Percentiles rank a stretch among this genome's conserved stretches.
Conservation (phyloP, 2,329 filamentous ascomycete species). For the Ophiostoma populinum region DNA sequence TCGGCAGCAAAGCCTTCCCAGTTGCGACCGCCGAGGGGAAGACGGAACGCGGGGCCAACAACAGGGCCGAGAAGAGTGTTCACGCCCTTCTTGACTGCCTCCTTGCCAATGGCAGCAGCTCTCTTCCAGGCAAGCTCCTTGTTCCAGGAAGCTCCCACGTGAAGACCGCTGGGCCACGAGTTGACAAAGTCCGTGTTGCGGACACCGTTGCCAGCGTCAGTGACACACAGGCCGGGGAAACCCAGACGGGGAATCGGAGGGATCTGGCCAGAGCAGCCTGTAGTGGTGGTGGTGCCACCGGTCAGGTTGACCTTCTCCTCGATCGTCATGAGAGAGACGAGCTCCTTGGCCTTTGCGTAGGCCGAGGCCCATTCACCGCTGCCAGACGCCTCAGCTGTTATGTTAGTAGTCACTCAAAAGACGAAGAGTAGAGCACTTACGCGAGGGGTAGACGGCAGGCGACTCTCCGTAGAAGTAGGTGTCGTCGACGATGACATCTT, state of each 20-base stretch:
- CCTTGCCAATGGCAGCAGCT: slow-evolving; percentile 56
- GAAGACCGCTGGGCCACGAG: slow-evolving; percentile 24
- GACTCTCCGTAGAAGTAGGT: slow-evolving; percentile 31
- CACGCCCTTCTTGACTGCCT: slow-evolving; percentile 61
- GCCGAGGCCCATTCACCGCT: slow-evolving; percentile 48
- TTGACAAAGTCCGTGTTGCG: slow-evolving; percentile 25
- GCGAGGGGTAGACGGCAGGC: slow-evolving; percentile 32
- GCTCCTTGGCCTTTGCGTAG: slow-evolving; percentile 46
- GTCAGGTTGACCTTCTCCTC: slow-evolving; percentile 65
- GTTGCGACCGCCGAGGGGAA: slow-evolving; percentile 14
- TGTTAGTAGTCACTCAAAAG: too few species aligned
- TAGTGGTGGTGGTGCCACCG: slow-evolving; percentile 43
- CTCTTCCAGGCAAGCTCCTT: slow-evolving; percentile 48
- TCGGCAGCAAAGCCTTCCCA: slow-evolving; percentile 1
- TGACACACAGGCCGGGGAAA: slow-evolving; percentile 28
- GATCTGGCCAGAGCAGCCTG: slow-evolving; percentile 30
- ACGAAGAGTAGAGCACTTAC: too few species aligned
- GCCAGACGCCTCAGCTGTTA: slow-evolving; percentile 39
- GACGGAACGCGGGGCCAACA: slow-evolving; percentile 45
- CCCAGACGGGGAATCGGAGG: slow-evolving; percentile 20
- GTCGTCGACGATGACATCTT: slow-evolving; percentile 22
- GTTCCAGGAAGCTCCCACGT: slow-evolving; percentile 45
- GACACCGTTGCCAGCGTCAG: slow-evolving; percentile 27
- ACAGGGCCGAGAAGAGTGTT: slow-evolving; percentile 60
- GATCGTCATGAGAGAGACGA: slow-evolving; percentile 55